Percentiles rank a stretch among this genome's conserved stretches.
Conservation (phyloP, 805 yeast species). For the Saccharomyces mikatae region DNA sequence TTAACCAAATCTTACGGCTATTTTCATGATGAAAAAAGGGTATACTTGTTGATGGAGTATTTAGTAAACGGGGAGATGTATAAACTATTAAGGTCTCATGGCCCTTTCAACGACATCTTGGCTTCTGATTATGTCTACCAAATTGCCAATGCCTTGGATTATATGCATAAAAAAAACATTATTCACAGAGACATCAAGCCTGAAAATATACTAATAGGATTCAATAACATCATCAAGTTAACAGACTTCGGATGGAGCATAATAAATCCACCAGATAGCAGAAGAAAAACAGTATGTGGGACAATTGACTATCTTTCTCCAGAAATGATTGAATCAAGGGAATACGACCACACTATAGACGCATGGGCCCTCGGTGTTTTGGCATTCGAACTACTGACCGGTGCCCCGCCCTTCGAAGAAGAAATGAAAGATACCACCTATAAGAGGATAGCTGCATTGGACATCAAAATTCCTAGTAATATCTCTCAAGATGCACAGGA, state of each 20-base stretch:
- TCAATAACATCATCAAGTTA: conserved; percentile 68
- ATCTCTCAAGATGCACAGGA: conserved; percentile 71
- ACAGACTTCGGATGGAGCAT: conserved; percentile 98
- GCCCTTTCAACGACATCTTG: conserved; percentile 60
- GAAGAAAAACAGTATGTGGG: conserved; percentile 83
- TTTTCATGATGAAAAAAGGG: conserved; percentile 73
- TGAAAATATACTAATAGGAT: conserved; percentile 75
- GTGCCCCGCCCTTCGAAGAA: conserved; percentile 89
- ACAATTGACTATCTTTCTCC: conserved; percentile 93
- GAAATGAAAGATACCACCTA: conserved; percentile 69
- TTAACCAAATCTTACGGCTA: conserved; percentile 76
- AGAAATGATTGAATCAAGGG: conserved; percentile 80
- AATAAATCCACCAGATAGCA: conserved; percentile 43
- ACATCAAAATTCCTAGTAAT: conserved; percentile 61
- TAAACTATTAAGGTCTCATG: conserved; percentile 54
- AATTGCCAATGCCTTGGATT: conserved; percentile 69
- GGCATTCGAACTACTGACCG: conserved; percentile 78
- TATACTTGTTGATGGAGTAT: conserved; percentile 78
- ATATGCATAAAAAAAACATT: conserved; percentile 70
- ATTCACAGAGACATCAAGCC: conserved; percentile 94
- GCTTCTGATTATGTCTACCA: conserved; percentile 80
- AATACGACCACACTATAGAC: conserved; percentile 73
- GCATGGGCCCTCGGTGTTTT: conserved; percentile 89
- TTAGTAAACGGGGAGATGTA: conserved; percentile 83
- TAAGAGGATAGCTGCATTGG: conserved; percentile 70